Evolutionary conservation across 139 green algal genomes (phyloP), one percentile per base, ranked within the genome.

Genomic region (Auxenochlorella pyrenoidosa): DNA sequence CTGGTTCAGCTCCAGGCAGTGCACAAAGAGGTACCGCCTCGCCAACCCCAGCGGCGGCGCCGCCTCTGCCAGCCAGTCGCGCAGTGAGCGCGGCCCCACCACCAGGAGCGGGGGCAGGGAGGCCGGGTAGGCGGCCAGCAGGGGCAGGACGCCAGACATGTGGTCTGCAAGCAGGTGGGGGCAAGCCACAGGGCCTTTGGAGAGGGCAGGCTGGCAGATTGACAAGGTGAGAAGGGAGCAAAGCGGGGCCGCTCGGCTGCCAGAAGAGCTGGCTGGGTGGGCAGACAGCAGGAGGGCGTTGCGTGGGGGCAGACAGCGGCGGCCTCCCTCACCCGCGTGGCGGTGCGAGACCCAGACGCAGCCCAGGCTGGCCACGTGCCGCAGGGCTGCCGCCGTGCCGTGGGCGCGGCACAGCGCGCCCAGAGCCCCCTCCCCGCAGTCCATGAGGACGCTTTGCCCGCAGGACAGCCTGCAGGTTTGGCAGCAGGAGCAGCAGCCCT

Each of bases 321-420:
- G 38, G 70, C 70, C 30, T 24, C 32, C 77, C 78, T 18, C 75
- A 88, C 84, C 84, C 30, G 95, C 95, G 82, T 98, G 96, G 78
- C 95, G 94, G 92, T 98, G 96, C 8, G 94, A 97, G 5, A 98
- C 81, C 96, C 95, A 98, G 40, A 98, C 88, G 51, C 84, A 66
- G 5, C 84, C 79, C 66, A 98, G 87, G 10, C 78, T 44, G 16
- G 88, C 71, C 41, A 95, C 82, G 41, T 79, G 43, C 15, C 82
- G 66, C 66, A 38, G 43, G 32, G 66, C 66, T 0, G 65, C 66
- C 5, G 82, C 66, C 5, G 43, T 51, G 43, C 82, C 66, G n/a
- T 86, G 44, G 13, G 66, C 34, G 19, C 66, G 65, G 82, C 82
- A 79, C 82, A 86, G 82, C 82, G 82, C 82, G 22, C 68, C 95